Percentiles rank a stretch among this genome's conserved stretches.
Conservation (phyloP, 345 rosid species). For the Conringia planisiliqua region DNA sequence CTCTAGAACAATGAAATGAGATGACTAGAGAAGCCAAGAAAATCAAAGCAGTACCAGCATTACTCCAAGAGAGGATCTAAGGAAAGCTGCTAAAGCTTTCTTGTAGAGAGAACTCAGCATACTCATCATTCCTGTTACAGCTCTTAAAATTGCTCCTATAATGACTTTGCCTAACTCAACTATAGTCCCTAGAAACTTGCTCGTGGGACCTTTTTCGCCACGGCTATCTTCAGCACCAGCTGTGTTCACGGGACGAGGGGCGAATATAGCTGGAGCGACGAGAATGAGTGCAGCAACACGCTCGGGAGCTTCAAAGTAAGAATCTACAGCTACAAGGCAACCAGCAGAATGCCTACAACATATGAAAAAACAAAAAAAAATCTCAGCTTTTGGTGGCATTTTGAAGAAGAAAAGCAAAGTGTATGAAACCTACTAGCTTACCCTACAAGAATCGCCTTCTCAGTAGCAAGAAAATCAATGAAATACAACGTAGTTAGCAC, state of each 20-base stretch:
- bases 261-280: slow-evolving; percentile 86
- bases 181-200: slow-evolving; percentile 36
- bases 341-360: slow-evolving; percentile 83
- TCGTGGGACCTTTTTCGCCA: slow-evolving; percentile 29
- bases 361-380: not conserved
- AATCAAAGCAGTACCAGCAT: slow-evolving; percentile 52
- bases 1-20: slow-evolving; percentile 6
- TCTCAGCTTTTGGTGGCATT: not conserved
- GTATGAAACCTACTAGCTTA: slow-evolving; percentile 32
- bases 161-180: slow-evolving; percentile 38
- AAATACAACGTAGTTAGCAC: slow-evolving; percentile 75
- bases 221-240: slow-evolving; percentile 27
- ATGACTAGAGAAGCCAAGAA: not conserved
- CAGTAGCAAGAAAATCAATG: slow-evolving; percentile 60
- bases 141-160: slow-evolving; percentile 32
- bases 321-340: slow-evolving; percentile 68
- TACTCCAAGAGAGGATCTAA: slow-evolving; percentile 58
- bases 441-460: slow-evolving; percentile 81
- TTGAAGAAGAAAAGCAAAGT: not conserved
- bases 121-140: slow-evolving; percentile 45
- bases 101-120: slow-evolving; percentile 54
- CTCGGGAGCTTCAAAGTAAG: slow-evolving; percentile 91
- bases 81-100: slow-evolving; percentile 56
- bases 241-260: slow-evolving; percentile 42
- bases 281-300: slow-evolving; percentile 82